A percentile compares a stretch with the other conserved stretches of the same genome.
Evolutionary conservation across 176 grass and related monocot genomes (phyloP).

Genomic region (Bothriochloa decipiens): DNA sequence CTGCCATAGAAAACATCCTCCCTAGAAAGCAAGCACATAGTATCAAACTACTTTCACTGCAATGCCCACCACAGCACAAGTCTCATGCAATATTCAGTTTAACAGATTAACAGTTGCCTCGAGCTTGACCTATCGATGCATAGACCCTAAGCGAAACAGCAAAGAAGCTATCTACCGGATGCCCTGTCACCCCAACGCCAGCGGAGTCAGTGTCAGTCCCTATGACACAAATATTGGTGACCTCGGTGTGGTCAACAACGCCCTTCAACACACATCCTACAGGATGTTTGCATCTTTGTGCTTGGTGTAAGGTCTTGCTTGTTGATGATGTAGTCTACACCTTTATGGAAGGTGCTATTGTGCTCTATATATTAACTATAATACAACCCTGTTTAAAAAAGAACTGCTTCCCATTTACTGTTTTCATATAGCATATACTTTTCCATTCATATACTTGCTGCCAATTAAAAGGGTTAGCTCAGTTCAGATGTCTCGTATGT

Average conservation of each 20-base stretch:
- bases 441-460: not conserved
- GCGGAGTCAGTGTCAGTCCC: not conserved
- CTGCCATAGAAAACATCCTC: too few relatives aligned
- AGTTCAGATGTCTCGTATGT: too few relatives aligned
- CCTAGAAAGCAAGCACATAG: too few relatives aligned
- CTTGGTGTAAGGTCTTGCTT: not conserved
- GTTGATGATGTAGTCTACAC: not conserved
- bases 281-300: not conserved
- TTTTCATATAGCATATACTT: not conserved
- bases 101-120: too few relatives aligned
- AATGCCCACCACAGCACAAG: too few relatives aligned
- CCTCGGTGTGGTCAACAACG: not conserved
- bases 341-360: not conserved
- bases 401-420: not conserved
- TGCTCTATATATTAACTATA: not conserved
- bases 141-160: too few relatives aligned
- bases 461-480: constrained; percentile 2
- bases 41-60: too few relatives aligned
- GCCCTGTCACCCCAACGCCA: not conserved
- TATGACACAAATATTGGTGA: not conserved
- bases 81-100: too few relatives aligned
- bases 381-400: not conserved
- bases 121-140: too few relatives aligned
- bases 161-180: too few relatives aligned
- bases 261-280: not conserved